Percentiles rank a stretch among this genome's conserved stretches.
Evolutionary conservation across 441 rosid species (phyloP).

Genomic region (Populus trichocarpa): DNA sequence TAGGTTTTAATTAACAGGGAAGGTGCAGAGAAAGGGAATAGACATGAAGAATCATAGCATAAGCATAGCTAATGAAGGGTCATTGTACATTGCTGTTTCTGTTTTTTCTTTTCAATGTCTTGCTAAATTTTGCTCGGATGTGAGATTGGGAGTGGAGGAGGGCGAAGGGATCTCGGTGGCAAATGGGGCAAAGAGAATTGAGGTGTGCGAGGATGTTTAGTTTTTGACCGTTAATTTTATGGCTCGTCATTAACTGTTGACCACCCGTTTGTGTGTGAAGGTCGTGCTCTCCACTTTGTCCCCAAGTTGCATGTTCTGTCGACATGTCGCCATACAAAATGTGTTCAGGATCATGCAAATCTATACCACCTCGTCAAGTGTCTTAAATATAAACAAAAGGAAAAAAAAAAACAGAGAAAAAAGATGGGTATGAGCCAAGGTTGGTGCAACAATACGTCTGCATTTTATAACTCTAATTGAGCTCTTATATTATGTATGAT

Average conservation of each 20-base stretch:
- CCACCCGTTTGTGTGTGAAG: constrained; percentile 4
- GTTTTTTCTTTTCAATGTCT: neutral
- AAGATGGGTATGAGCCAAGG: neutral
- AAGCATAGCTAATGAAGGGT: neutral
- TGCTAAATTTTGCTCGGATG: constrained; percentile 16
- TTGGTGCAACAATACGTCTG: neutral
- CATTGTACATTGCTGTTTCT: neutral
- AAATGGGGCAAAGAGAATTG: neutral
- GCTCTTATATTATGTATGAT: no score
- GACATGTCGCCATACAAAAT: neutral
- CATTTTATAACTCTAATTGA: no score
- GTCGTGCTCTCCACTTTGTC: constrained; percentile 13
- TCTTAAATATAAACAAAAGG: no score
- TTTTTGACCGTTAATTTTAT: constrained; percentile 15
- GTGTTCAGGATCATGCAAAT: neutral
- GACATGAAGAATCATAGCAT: constrained; percentile 7
- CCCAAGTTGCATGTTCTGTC: neutral
- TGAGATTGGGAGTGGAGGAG: constrained; percentile 1
- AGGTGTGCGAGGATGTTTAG: neutral
- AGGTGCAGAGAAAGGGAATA: neutral
- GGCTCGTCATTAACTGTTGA: constrained; percentile 25
- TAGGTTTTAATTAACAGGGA: neutral
- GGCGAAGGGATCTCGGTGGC: neutral
- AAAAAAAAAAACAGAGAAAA: no score
- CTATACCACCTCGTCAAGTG: neutral